phyloP scores from a whole-genome alignment of 139 green algal genomes.

The Chlamydomonas sp. region DNA sequence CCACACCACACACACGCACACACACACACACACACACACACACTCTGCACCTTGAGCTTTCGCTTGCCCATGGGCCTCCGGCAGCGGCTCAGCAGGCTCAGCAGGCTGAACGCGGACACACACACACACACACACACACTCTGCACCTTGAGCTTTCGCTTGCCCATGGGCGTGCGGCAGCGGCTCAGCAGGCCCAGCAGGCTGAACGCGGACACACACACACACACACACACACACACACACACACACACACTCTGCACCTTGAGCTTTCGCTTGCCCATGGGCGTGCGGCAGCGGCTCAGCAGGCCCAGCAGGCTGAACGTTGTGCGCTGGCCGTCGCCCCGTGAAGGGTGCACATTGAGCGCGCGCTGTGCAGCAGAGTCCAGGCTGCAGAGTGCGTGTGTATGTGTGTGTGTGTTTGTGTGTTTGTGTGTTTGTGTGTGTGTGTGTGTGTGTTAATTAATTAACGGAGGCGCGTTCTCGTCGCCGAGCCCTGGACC shows the following conservation, averaged over 20 bases:
- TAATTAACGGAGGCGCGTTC: too few relatives aligned
- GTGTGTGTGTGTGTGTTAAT: too few relatives aligned
- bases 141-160: background rate
- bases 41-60: slow-evolving; percentile 66
- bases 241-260: too few relatives aligned
- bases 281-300: slow-evolving; percentile 74
- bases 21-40: too few relatives aligned
- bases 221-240: too few relatives aligned
- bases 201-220: slow-evolving; percentile 67
- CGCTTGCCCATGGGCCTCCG: slow-evolving; percentile 90
- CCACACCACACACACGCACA: too few relatives aligned
- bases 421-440: too few relatives aligned
- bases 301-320: slow-evolving; percentile 89
- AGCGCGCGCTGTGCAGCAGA: slow-evolving; percentile 73
- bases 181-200: too few relatives aligned
- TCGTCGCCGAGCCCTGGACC: too few relatives aligned
- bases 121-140: too few relatives aligned
- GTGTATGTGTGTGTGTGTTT: too few relatives aligned
- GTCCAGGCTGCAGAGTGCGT: slow-evolving; percentile 39
- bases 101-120: slow-evolving; percentile 76
- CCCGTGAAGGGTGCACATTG: slow-evolving; percentile 72
- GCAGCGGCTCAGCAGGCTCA: slow-evolving; percentile 80
- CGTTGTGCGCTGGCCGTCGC: slow-evolving; percentile 56
- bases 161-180: too few relatives aligned
- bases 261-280: slow-evolving; percentile 88